These are phyloP conservation scores for Kwoniella sp. DNA, from an alignment of 768 basidiomycete genomes.

Conservation along the genomic window DNA sequence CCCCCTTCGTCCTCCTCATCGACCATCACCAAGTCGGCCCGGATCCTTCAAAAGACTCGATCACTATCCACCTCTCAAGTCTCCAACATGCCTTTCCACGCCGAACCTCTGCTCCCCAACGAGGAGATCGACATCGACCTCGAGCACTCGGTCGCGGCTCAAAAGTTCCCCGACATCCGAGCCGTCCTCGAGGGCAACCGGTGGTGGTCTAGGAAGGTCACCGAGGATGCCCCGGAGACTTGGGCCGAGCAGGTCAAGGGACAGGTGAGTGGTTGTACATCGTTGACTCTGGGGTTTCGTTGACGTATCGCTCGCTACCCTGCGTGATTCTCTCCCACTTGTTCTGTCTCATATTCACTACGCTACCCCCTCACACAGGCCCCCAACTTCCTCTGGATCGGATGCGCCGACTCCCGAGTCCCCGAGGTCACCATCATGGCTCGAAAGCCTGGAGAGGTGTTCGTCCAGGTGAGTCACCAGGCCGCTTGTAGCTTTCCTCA, in stretches of 20 bases:
- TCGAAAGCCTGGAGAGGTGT: slow-evolving; percentile 67
- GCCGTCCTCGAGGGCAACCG: slow-evolving; percentile 58
- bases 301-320: background rate
- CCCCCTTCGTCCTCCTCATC: no score
- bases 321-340: background rate
- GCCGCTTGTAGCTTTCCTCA: background rate
- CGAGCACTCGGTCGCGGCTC: slow-evolving; percentile 16
- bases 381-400: slow-evolving; percentile 48
- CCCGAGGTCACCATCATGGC: slow-evolving; percentile 63
- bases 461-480: slow-evolving; percentile 50
- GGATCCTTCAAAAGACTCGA: no score
- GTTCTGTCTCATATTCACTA: background rate
- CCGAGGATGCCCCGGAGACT: slow-evolving; percentile 60
- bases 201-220: slow-evolving; percentile 66
- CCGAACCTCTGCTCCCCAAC: slow-evolving; percentile 8
- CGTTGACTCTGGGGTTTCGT: background rate
- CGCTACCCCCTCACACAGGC: slow-evolving; percentile 13
- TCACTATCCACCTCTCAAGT: background rate
- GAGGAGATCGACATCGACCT: slow-evolving; percentile 18
- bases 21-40: no score
- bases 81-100: slow-evolving; percentile 19
- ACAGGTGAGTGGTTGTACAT: slow-evolving; percentile 56
- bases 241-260: slow-evolving; percentile 61
- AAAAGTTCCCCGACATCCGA: slow-evolving; percentile 44
- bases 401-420: slow-evolving; percentile 70